Conservation (phyloP, 331 rosid species). For the Prunus yedoensis region DNA sequence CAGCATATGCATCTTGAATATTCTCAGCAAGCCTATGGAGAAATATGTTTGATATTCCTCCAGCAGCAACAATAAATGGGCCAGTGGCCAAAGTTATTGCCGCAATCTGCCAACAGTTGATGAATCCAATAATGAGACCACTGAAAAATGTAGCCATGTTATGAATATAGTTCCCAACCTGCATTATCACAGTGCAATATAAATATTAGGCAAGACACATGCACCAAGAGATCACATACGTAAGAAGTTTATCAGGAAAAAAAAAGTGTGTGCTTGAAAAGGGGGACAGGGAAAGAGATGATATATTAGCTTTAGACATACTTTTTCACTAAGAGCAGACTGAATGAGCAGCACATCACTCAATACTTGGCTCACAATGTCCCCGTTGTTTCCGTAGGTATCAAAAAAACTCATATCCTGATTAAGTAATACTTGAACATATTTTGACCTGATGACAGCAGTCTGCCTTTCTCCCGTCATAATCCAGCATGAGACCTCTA, state of each 20-base stretch:
- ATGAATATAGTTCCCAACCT: slow-evolving; percentile 98
- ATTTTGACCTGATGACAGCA: slow-evolving; percentile 93
- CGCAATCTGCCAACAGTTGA: slow-evolving; percentile 99
- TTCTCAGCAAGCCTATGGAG: slow-evolving; percentile 99
- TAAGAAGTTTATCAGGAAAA: background rate
- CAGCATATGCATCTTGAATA: slow-evolving; percentile 99
- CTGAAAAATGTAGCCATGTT: slow-evolving; percentile 99
- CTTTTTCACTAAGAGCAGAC: slow-evolving; percentile 99
- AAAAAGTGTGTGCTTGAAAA: background rate
- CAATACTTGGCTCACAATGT: slow-evolving; percentile 98
- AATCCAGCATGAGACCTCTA: slow-evolving; percentile 99
- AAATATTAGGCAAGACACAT: slow-evolving; percentile 31
- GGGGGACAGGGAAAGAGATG: background rate
- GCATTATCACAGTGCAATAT: slow-evolving; percentile 37
- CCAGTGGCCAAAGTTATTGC: slow-evolving; percentile 94
- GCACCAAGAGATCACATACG: slow-evolving; percentile 15
- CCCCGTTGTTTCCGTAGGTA: slow-evolving; percentile 99
- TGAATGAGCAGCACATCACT: slow-evolving; percentile 99
- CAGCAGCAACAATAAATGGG: slow-evolving; percentile 99
- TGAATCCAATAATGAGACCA: slow-evolving; percentile 90
- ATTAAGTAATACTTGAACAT: slow-evolving; percentile 91
- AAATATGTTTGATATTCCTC: slow-evolving; percentile 98
- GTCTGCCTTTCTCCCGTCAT: slow-evolving; percentile 99
- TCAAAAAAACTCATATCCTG: slow-evolving; percentile 99
- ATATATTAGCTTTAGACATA: slow-evolving; percentile 31